These are phyloP conservation scores for Grosmannia clavigera DNA, from an alignment of 2,329 filamentous ascomycete genomes.

Conservation along the genomic window DNA sequence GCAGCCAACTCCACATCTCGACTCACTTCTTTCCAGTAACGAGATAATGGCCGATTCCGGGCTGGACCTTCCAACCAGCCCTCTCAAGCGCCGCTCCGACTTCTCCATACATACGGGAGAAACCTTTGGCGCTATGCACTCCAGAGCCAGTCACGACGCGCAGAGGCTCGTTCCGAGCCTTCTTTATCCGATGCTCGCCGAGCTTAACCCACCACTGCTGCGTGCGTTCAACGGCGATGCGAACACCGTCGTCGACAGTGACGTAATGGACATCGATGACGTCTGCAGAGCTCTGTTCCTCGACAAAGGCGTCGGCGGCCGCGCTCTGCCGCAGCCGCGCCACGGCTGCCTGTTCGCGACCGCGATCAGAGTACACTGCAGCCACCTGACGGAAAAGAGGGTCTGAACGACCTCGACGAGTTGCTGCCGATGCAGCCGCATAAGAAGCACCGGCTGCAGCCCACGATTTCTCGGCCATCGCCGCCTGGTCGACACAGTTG, in stretches of 20 bases:
- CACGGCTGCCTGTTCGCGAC: conserved; percentile 47
- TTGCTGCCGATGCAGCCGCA: conserved; percentile 27
- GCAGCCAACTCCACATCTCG: background rate
- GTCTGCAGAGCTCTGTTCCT: conserved; percentile 48
- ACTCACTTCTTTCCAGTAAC: conserved; percentile 44
- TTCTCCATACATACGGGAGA: conserved; percentile 62
- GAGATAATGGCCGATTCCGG: conserved; percentile 56
- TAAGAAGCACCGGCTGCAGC: conserved; percentile 15
- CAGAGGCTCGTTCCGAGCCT: conserved; percentile 41
- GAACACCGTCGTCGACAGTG: conserved; percentile 64
- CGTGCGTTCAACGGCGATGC: conserved; percentile 59
- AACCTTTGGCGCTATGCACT: conserved; percentile 64
- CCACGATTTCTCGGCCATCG: background rate
- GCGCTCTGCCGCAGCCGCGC: conserved; percentile 48
- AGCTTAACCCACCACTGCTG: conserved; percentile 64
- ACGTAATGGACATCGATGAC: conserved; percentile 84
- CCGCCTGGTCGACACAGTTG: background rate
- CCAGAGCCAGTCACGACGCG: conserved; percentile 74
- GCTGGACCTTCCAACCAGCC: conserved; percentile 74
- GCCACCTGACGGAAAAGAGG: conserved; percentile 64
- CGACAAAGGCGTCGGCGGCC: conserved; percentile 59
- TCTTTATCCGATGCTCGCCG: conserved; percentile 47
- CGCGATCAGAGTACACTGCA: conserved; percentile 61
- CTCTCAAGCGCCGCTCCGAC: conserved; percentile 64
- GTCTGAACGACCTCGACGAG: conserved; percentile 48